Base-by-base conservation (phyloP, 441 rosid genomes). In the Croton laevigatus region DNA sequence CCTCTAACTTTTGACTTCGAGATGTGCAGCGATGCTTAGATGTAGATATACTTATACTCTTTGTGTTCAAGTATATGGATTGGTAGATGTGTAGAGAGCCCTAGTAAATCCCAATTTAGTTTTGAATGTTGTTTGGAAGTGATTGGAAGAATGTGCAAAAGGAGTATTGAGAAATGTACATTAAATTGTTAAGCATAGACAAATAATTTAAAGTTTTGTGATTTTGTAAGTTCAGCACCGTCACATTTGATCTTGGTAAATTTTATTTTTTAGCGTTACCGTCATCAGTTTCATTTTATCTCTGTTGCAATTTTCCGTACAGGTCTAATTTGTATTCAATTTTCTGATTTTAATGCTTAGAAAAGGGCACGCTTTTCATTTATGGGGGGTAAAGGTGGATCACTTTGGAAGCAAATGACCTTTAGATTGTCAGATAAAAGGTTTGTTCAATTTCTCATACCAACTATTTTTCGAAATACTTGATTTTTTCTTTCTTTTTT, bases 371-470 rank as follows among this genome's bases (percentile, higher is more conserved):
- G 95, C 66, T 93, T 93, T 79, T 95, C 99, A 0, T 89, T 91
- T 80, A 89, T 95, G 96, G 99, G 99, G 45, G 91, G 92, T 67
- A 91, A 85, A 86, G 97, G 97, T 44, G 98, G 97, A 85, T 81
- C 93, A 64, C 97, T 95, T 73, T 95, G 97, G 99, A 91, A 87
- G 87, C 93, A 88, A 76, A 70, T 91, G 88, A 88, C 92, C 44
- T 95, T 81, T 82, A 87, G 85, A 81, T 83, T 95, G 78, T 81
- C 89, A 27, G 85, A 87, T 71, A 77, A 83, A 76, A 91, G 98
- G 99, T 91, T 75, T 80, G 83, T 69, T 70, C 45, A 72, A 51
- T 63, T 45, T n/a, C n/a, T 27, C 22, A 42, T 63, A 32, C 40
- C 19, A n/a, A 61, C n/a, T 66, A 36, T 42, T 20, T 57, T 42